Percentiles rank a stretch among this genome's conserved stretches.
Conservation (phyloP, 352 stramenopile genomes). For the Pythium utonaiense region DNA sequence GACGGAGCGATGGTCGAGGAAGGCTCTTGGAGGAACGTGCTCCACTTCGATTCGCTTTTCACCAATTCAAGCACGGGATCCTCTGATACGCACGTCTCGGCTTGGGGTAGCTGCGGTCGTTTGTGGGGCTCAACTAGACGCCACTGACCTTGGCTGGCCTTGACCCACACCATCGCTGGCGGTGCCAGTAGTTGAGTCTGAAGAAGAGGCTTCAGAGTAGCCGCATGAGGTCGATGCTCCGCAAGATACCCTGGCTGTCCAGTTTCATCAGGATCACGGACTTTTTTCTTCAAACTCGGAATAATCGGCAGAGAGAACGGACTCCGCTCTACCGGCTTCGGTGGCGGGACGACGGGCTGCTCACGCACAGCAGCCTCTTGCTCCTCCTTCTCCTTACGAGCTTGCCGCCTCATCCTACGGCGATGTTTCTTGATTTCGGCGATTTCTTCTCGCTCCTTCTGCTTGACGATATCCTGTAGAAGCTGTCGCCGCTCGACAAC, state of each 20-base stretch:
- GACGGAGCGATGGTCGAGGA: not conserved
- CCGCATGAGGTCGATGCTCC: not conserved
- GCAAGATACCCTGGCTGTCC: no score
- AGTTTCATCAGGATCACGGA: no score
- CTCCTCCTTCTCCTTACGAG: not conserved
- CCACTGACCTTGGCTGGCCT: conserved; percentile 4
- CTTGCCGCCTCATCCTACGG: conserved; percentile 5
- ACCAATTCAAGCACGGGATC: not conserved
- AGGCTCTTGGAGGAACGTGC: not conserved
- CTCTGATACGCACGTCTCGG: not conserved
- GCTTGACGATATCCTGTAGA: conserved; percentile 25
- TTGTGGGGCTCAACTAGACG: conserved; percentile 9
- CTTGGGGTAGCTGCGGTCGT: not conserved
- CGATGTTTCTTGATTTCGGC: conserved; percentile 23
- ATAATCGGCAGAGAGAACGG: conserved; percentile 17
- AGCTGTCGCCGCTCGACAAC: conserved; percentile 36
- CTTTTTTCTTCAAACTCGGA: conserved; percentile 13
- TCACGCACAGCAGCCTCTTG: not conserved
- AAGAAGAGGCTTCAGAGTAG: not conserved
- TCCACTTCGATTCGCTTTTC: not conserved
- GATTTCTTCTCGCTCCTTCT: conserved; percentile 39
- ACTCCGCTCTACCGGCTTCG: not conserved
- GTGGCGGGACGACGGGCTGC: not conserved
- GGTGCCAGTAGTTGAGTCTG: conserved; percentile 2
- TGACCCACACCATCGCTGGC: conserved; percentile 11